Evolutionary conservation across 106 monocot genomes (phyloP).

Genomic region (Apostasia shenzhenica): DNA sequence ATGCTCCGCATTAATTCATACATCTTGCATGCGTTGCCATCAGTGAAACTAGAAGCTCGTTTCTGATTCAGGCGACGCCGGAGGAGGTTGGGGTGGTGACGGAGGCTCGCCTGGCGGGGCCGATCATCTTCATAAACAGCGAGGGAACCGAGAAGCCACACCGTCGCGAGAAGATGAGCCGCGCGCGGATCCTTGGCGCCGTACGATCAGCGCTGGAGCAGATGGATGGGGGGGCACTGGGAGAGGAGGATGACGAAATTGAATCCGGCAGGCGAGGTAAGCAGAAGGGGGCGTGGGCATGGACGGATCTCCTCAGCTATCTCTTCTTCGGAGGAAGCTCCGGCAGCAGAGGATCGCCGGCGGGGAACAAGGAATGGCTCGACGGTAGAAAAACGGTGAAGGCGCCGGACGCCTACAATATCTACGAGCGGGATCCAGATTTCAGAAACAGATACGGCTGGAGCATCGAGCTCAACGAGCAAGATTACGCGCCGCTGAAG

Average conservation of each 20-base stretch:
- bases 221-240: not conserved
- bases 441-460: slow-evolving; percentile 65
- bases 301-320: slow-evolving; percentile 26
- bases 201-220: not conserved
- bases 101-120: slow-evolving; percentile 22
- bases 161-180: too few species aligned
- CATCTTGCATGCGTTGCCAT: not conserved
- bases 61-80: slow-evolving; percentile 32
- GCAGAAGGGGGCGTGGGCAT: slow-evolving; percentile 22
- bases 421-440: slow-evolving; percentile 51
- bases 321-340: slow-evolving; percentile 25
- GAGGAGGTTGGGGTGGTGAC: slow-evolving; percentile 34
- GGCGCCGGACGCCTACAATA: slow-evolving; percentile 59
- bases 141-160: slow-evolving; percentile 15
- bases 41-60: not conserved
- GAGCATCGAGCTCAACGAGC: slow-evolving; percentile 50
- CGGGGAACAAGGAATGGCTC: not conserved
- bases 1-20: slow-evolving; percentile 1
- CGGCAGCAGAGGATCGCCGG: not conserved
- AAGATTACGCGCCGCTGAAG: slow-evolving; percentile 53
- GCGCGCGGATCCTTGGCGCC: too few species aligned
- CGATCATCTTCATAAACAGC: slow-evolving; percentile 39
- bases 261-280: slow-evolving; percentile 6
- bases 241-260: not conserved
- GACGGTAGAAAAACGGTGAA: slow-evolving; percentile 6